Evolutionary conservation across 2,329 filamentous ascomycete species (phyloP).

Genomic region (Ascochyta pisi): DNA sequence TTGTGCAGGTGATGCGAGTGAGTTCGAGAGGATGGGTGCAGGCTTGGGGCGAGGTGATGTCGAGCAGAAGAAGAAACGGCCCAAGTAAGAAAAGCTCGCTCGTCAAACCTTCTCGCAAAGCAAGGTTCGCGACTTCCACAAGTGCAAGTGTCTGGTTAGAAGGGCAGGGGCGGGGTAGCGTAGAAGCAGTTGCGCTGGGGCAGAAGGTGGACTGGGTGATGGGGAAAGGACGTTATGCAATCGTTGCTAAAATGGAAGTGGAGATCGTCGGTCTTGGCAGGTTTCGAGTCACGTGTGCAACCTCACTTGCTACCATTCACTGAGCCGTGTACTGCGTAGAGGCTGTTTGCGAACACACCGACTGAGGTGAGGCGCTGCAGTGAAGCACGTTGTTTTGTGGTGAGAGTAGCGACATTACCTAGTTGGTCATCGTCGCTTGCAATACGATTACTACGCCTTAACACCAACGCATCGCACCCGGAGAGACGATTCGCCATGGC

Average conservation of each 20-base stretch:
- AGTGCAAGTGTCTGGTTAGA: constrained; percentile 23
- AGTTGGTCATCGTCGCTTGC: constrained; percentile 9
- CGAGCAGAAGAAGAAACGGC: constrained; percentile 42
- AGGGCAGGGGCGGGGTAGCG: constrained; percentile 22
- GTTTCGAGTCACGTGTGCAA: constrained; percentile 31
- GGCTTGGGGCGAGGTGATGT: constrained; percentile 36
- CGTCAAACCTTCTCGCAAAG: constrained; percentile 48
- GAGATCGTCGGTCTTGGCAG: constrained; percentile 27
- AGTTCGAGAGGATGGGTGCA: constrained; percentile 37
- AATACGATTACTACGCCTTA: constrained; percentile 1
- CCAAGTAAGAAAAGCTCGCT: constrained; percentile 49
- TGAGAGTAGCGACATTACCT: constrained; percentile 4
- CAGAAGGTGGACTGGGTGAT: constrained; percentile 28
- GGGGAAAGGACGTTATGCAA: constrained; percentile 27
- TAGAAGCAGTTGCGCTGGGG: constrained; percentile 19
- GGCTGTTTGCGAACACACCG: background rate
- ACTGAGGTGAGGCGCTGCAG: background rate
- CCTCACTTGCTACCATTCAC: constrained; percentile 4
- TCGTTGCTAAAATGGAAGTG: constrained; percentile 31
- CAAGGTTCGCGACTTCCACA: constrained; percentile 31
- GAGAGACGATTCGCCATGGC: constrained; percentile 27
- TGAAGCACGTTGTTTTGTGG: background rate
- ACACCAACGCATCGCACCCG: constrained; percentile 2
- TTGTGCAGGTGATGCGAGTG: constrained; percentile 40
- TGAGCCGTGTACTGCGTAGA: background rate